Conservation (phyloP, 805 yeast species). For the Saturnispora dispora region DNA sequence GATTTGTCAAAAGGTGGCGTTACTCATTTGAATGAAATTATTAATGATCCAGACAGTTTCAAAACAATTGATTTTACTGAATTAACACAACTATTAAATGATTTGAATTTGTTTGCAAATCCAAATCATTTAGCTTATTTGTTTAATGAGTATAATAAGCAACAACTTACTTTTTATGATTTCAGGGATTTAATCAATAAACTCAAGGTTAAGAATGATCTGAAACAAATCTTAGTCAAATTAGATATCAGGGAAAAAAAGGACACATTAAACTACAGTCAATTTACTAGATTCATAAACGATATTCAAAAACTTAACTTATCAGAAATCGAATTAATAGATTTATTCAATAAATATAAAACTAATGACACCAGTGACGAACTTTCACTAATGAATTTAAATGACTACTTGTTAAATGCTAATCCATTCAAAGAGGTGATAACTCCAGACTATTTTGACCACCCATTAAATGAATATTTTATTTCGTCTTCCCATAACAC, state of each 20-base stretch:
- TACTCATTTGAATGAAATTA: conserved; percentile 6
- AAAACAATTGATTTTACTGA: conserved; percentile 6
- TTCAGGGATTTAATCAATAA: conserved; percentile 67
- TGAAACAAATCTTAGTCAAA: conserved; percentile 32
- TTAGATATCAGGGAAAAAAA: conserved; percentile 28
- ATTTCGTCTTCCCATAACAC: conserved; percentile 95
- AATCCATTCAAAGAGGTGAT: conserved; percentile 26
- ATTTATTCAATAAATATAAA: neutral
- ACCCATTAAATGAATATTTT: conserved; percentile 77
- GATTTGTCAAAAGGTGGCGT: conserved; percentile 16
- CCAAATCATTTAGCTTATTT: conserved; percentile 36
- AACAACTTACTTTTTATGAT: conserved; percentile 56
- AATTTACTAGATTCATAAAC: neutral
- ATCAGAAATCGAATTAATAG: neutral
- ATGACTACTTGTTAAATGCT: conserved; percentile 21
- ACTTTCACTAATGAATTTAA: conserved; percentile 18
- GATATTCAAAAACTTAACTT: neutral
- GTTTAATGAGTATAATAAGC: conserved; percentile 50
- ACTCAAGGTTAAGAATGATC: conserved; percentile 57
- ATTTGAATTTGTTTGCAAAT: conserved; percentile 67
- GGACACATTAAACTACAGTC: neutral
- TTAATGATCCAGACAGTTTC: conserved; percentile 5
- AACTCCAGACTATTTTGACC: conserved; percentile 31
- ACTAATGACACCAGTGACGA: conserved; percentile 9
- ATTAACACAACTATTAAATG: conserved; percentile 11